phyloP scores from a whole-genome alignment of 1,284 basidiomycete species.

The Lentinula novae-zelandiae region DNA sequence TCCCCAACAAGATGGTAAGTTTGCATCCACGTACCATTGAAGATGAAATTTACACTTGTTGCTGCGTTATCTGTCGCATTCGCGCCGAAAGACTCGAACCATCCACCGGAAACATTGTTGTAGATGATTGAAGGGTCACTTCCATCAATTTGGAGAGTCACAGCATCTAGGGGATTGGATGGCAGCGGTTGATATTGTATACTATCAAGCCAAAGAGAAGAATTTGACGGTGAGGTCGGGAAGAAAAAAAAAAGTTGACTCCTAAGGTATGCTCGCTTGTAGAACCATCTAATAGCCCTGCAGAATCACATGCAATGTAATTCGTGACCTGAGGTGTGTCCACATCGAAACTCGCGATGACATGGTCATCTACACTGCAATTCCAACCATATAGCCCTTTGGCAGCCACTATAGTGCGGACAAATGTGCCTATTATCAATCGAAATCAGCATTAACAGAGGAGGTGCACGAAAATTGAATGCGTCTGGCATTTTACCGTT shows the following conservation, averaged over 20 bases:
- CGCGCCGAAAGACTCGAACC: not conserved
- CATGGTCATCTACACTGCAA: not conserved
- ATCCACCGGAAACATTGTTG: not conserved
- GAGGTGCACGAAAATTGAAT: not conserved
- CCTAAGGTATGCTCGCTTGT: not conserved
- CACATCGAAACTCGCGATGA: not conserved
- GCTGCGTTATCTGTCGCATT: not conserved
- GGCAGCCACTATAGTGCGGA: not conserved
- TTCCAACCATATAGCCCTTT: not conserved
- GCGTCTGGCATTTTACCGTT: not conserved
- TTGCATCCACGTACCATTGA: not conserved
- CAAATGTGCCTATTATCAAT: not conserved
- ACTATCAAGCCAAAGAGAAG: not conserved
- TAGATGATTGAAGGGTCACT: constrained; percentile 1
- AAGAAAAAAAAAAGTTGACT: not conserved
- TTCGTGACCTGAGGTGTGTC: not conserved
- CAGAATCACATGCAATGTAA: not conserved
- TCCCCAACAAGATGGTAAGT: not conserved
- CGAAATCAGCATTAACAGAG: not conserved
- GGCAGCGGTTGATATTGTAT: not conserved
- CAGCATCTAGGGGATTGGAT: not conserved
- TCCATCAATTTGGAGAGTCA: not conserved
- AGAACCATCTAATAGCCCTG: not conserved
- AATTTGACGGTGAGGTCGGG: not conserved
- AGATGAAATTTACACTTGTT: not conserved